A percentile compares a stretch with the other conserved stretches of the same genome.
Conservation (phyloP, 2,329 filamentous ascomycete genomes). For the Fusarium compactum region DNA sequence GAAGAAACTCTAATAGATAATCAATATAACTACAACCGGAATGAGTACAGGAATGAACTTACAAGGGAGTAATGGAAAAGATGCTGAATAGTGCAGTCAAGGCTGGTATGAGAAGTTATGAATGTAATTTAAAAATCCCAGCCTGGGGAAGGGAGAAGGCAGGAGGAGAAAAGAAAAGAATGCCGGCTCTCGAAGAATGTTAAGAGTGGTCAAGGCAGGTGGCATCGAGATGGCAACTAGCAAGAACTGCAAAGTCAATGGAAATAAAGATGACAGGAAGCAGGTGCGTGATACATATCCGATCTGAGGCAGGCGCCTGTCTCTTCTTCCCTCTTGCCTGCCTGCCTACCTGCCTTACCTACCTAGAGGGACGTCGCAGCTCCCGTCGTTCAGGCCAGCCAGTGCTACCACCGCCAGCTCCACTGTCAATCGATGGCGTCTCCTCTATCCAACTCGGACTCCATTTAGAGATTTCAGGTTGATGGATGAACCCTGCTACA, state of each 20-base stretch:
- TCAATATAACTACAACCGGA: constrained; percentile 19
- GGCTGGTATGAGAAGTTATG: constrained; percentile 10
- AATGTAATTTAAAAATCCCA: constrained; percentile 33
- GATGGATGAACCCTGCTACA: constrained; percentile 40
- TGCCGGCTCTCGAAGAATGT: constrained; percentile 5
- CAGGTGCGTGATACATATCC: constrained; percentile 5
- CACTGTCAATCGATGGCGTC: constrained; percentile 28
- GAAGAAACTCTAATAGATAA: constrained; percentile 16
- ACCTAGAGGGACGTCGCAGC: constrained; percentile 12
- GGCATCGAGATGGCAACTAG: constrained; percentile 13
- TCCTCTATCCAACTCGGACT: constrained; percentile 25
- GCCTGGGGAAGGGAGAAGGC: constrained; percentile 17
- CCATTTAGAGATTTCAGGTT: constrained; percentile 29
- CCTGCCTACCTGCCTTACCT: neutral
- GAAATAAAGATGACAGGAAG: neutral
- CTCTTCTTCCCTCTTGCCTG: neutral
- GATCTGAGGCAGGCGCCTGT: constrained; percentile 9
- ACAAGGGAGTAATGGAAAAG: constrained; percentile 15
- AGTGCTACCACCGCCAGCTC: constrained; percentile 30
- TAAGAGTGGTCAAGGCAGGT: constrained; percentile 17
- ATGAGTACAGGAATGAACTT: constrained; percentile 28
- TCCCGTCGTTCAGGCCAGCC: neutral
- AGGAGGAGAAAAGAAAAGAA: constrained; percentile 4
- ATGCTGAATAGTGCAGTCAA: constrained; percentile 4
- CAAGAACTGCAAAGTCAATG: neutral